Conservation (phyloP, 2,329 filamentous ascomycete species). For the Paracoccidioides brasiliensis region DNA sequence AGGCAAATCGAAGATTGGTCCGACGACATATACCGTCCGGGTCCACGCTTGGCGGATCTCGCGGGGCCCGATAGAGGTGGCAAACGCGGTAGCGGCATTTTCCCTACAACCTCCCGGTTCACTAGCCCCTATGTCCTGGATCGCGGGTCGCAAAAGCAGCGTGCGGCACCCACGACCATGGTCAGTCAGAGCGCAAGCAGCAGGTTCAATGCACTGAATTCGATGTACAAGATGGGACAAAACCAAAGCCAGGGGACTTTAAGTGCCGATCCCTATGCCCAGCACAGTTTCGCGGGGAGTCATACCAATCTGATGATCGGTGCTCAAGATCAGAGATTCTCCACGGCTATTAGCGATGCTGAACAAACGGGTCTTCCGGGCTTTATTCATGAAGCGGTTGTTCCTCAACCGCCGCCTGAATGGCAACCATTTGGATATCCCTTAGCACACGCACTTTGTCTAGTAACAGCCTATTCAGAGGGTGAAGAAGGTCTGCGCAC, state of each 20-base stretch:
- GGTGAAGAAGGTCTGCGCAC: constrained; percentile 85
- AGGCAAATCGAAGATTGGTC: constrained; percentile 96
- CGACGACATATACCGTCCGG: constrained; percentile 90
- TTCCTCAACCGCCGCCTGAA: constrained; percentile 89
- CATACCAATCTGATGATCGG: constrained; percentile 50
- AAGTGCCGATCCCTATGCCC: constrained; percentile 29
- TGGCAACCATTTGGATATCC: constrained; percentile 97
- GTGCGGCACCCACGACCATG: constrained; percentile 74
- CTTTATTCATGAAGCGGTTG: constrained; percentile 93
- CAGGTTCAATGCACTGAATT: constrained; percentile 47
- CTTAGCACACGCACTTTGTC: constrained; percentile 79
- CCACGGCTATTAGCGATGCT: constrained; percentile 42
- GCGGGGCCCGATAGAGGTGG: constrained; percentile 57
- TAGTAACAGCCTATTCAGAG: constrained; percentile 96
- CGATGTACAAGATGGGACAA: constrained; percentile 52
- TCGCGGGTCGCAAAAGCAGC: constrained; percentile 40
- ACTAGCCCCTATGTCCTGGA: constrained; percentile 78
- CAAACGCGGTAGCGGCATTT: constrained; percentile 71
- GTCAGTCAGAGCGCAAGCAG: constrained; percentile 71
- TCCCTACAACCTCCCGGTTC: constrained; percentile 90
- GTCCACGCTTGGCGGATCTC: constrained; percentile 65
- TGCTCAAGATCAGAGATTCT: constrained; percentile 39
- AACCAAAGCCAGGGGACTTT: constrained; percentile 47
- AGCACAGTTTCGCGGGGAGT: constrained; percentile 29
- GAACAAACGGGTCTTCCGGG: constrained; percentile 73